phyloP scores from a whole-genome alignment of 306 rosid genomes.

The Casuarina equisetifolia region DNA sequence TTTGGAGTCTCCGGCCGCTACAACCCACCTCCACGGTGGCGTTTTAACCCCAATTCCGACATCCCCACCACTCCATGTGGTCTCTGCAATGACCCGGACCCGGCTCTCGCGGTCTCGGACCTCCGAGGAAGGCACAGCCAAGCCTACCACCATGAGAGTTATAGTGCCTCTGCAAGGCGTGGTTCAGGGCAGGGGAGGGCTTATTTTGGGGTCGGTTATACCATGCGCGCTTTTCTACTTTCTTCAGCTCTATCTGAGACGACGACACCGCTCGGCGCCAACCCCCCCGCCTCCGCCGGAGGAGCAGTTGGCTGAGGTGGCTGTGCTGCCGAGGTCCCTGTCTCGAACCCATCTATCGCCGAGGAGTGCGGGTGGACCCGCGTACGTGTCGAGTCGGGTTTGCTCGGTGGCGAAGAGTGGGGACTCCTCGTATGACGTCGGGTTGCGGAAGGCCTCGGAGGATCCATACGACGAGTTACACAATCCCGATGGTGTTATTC shows the following conservation, averaged over 20 bases:
- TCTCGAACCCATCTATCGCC: constrained; percentile 58
- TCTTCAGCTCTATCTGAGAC: constrained; percentile 73
- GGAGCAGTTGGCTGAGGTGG: constrained; percentile 29
- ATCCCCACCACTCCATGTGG: background rate
- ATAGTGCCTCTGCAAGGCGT: constrained; percentile 90
- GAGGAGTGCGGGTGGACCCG: constrained; percentile 43
- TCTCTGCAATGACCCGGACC: constrained; percentile 43
- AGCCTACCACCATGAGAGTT: constrained; percentile 61
- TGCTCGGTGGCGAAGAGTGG: constrained; percentile 37
- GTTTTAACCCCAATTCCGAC: background rate
- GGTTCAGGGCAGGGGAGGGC: constrained; percentile 89
- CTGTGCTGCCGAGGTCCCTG: constrained; percentile 47
- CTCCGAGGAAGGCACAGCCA: constrained; percentile 20
- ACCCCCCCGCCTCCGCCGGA: constrained; percentile 29
- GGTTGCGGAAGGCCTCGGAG: constrained; percentile 51
- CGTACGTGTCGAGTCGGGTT: constrained; percentile 54
- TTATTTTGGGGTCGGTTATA: constrained; percentile 78
- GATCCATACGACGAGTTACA: constrained; percentile 55
- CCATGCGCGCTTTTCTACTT: constrained; percentile 92
- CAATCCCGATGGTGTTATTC: constrained; percentile 73
- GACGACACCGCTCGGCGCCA: constrained; percentile 45
- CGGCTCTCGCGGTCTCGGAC: constrained; percentile 13
- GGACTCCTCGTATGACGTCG: constrained; percentile 52
- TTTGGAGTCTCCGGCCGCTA: constrained; percentile 37
- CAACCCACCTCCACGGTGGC: background rate